Base-by-base conservation (phyloP, 495 filamentous ascomycete species). In the Tetracladium marchalianum region DNA sequence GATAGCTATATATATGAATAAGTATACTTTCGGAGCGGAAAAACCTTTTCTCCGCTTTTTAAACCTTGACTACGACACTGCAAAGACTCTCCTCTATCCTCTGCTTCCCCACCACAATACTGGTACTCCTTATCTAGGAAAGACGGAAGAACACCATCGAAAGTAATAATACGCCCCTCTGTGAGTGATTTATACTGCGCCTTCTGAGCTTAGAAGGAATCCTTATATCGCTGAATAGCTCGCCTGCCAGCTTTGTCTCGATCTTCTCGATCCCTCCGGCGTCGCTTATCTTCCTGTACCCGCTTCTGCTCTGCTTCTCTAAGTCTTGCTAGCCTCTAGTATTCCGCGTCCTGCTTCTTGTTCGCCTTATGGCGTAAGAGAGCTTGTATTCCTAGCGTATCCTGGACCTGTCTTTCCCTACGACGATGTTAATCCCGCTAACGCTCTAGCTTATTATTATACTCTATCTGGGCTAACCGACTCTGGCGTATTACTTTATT, bases 61-160 rank as follows among this genome's bases (percentile, higher is more conserved):
- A n/a, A n/a, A n/a, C n/a, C n/a, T n/a, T n/a, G n/a, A n/a, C n/a
- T n/a, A n/a, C n/a, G n/a, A n/a, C n/a, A n/a, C n/a, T n/a, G n/a
- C n/a, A n/a, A n/a, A n/a, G n/a, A n/a, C n/a, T n/a, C n/a, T n/a
- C n/a, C n/a, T n/a, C n/a, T n/a, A n/a, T n/a, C n/a, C n/a, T n/a
- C n/a, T n/a, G n/a, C n/a, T n/a, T n/a, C n/a, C n/a, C n/a, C n/a
- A n/a, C n/a, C n/a, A n/a, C n/a, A n/a, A n/a, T n/a, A n/a, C 35
- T 40, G 46, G 17, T 43, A 35, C 33, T 49, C 34, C 46, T 47
- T 22, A 18, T 41, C 44, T 47, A 47, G 37, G 18, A 47, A 47
- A 47, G 44, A 47, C 7, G 44, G 44, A 34, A 39, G 16, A 6
- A 37, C 33, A 47, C 44, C 19, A 31, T 47, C 44, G 27, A 40